Base-by-base conservation (phyloP, 768 basidiomycete genomes). In the Leccinum longicurvipes region DNA sequence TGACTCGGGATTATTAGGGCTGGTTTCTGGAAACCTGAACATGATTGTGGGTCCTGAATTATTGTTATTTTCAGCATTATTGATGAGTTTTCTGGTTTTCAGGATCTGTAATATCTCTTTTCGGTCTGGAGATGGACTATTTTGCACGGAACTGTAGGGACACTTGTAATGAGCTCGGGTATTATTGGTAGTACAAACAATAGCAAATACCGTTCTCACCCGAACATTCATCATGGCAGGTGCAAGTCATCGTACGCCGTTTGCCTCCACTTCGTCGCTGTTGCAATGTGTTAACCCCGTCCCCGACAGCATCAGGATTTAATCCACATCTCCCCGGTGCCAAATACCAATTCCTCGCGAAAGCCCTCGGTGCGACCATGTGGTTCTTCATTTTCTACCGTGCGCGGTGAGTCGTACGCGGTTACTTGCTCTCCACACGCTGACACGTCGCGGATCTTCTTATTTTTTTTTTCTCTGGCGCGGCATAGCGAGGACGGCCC, bases 381-480 rank as follows among this genome's bases (percentile, higher is more conserved):
- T 97, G 94, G 94, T 96, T 96, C 83, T 97, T 94, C 79, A 93
- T 97, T 70, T 96, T 97, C 79, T 97, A 95, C 75, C 86, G 94
- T 54, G 88, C 90, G 60, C 80, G 93, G 94, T 96, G 66, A 67
- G 88, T 79, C 9, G 1, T 28, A n/a, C 27, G 10, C 8, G 47
- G 24, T 17, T 36, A 27, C 11, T n/a, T 34, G 42, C 28, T 46
- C 27, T 32, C 27, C 58, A 12, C 7, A 11, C 12, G 15, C 34
- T 59, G 42, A 59, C 23, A 24, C 4, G 21, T 46, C 41, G 15
- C 47, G 54, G 46, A 12, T 54, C 48, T 27, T 48, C 24, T 2
- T 21, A 50, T n/a, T 8, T 46, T 56, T 21, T 50, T n/a, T 8
- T 46, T 56, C 17, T 42, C 28, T 50, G 60, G 34, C 12, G 17